Percentiles rank a stretch among this genome's conserved stretches.
phyloP scores from a whole-genome alignment of 768 basidiomycete species.

The Steccherinum ochraceum region DNA sequence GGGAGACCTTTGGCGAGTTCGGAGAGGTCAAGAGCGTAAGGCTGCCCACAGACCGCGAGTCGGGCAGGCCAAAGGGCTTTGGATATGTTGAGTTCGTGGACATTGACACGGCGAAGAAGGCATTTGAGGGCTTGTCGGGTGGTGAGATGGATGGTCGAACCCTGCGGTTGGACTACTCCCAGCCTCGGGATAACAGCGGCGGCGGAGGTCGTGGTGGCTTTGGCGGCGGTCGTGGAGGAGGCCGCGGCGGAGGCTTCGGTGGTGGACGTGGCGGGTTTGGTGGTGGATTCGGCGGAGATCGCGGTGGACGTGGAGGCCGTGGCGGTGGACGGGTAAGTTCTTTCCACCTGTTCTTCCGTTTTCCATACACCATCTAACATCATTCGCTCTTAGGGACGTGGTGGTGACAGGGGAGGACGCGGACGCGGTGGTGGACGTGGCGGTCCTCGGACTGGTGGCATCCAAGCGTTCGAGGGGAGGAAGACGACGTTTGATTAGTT shows the following conservation, averaged over 20 bases:
- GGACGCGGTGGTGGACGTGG: conserved; percentile 36
- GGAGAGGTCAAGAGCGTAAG: conserved; percentile 82
- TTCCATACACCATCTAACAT: conserved; percentile 1
- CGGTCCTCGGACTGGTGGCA: conserved; percentile 55
- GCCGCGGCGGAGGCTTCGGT: conserved; percentile 21
- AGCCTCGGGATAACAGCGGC: conserved; percentile 63
- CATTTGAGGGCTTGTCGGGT: conserved; percentile 62
- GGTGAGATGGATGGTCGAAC: conserved; percentile 75
- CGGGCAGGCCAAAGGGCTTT: conserved; percentile 89
- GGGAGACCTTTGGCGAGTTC: conserved; percentile 86
- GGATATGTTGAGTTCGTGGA: conserved; percentile 94
- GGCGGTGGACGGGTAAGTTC: conserved; percentile 22
- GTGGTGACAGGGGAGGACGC: conserved; percentile 35
- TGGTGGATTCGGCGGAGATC: conserved; percentile 35
- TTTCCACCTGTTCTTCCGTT: not conserved
- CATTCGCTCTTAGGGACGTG: conserved; percentile 29
- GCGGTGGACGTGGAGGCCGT: conserved; percentile 40
- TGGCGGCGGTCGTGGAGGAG: conserved; percentile 22
- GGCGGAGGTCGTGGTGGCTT: conserved; percentile 39
- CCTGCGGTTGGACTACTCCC: conserved; percentile 81
- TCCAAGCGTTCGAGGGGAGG: conserved; percentile 59
- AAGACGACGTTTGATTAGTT: conserved; percentile 48
- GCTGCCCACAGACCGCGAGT: conserved; percentile 88
- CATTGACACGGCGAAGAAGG: conserved; percentile 73
- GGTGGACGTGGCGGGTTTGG: conserved; percentile 30